Base-by-base conservation (phyloP, 495 filamentous ascomycete genomes). In the Hyaloscypha bicolor region DNA sequence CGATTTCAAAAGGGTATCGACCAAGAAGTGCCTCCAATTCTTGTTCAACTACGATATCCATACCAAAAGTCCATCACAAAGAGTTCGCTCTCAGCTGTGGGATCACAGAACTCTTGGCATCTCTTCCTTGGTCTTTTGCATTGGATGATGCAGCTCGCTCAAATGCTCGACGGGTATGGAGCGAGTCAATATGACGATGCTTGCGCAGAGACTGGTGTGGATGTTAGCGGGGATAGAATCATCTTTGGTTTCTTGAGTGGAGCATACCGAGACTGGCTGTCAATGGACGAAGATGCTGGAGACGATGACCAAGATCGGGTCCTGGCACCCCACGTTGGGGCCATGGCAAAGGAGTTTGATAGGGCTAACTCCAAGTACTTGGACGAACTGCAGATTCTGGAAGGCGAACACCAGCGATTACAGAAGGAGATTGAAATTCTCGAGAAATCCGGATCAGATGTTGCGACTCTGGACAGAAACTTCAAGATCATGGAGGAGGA, bases 71-170 rank as follows among this genome's bases (percentile, higher is more conserved):
- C 86, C 72, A 97, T 98, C 73, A 96, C 93, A 57, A 98, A 97
- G 74, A 94, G 91, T 32, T 93, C 97, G 73, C 93, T 98, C 59
- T 85, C 92, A 1, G 94, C 96, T 1, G 96, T 98, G 5, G 95
- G 95, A 62, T 93, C 93, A 11, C 92, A 94, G 74, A 97, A 97
- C 72, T 71, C 71, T 33, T 99, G 95, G 95, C 88, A 90, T 32
- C 92, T 91, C 0, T 97, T 98, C 74, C 80, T 99, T 30, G 96
- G 93, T 0, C 82, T 98, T 78, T 82, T 99, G 57, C 94, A 99
- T 77, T 99, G 95, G 95, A 90, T 99, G 87, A 96, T 99, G 94
- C 93, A 97, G 76, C 80, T 98, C 56, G 92, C 93, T 14, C 85
- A 90, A 62, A 96, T 96, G 87, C 88, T 97, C 78, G 93, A 98